These are phyloP conservation scores for Agrocybe chaxingu DNA, from an alignment of 768 basidiomycete species.

Conservation along the genomic window DNA sequence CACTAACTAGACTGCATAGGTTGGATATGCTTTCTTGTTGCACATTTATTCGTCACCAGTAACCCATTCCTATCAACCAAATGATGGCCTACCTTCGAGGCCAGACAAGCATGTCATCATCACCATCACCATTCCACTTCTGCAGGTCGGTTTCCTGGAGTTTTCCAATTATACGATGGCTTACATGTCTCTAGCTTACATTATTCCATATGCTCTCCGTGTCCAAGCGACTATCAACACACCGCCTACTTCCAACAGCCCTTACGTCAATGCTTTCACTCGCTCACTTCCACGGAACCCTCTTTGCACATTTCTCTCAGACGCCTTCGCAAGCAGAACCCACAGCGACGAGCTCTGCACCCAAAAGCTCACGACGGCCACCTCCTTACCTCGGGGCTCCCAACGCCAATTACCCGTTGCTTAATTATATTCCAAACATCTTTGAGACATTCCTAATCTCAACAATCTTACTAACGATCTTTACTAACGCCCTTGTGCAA, in stretches of 20 bases:
- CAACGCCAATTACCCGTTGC: conserved; percentile 52
- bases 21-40: conserved; percentile 74
- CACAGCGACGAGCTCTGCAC: conserved; percentile 9
- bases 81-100: conserved; percentile 45
- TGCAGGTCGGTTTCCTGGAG: conserved; percentile 47
- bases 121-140: conserved; percentile 66
- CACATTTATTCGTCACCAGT: conserved; percentile 71
- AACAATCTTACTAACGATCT: conserved; percentile 55
- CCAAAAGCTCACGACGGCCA: neutral
- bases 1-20: conserved; percentile 33
- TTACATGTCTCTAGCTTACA: conserved; percentile 39
- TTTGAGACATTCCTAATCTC: conserved; percentile 63
- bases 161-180: neutral
- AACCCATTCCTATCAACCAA: conserved; percentile 46
- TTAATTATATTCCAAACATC: conserved; percentile 72
- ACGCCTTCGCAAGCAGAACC: conserved; percentile 13
- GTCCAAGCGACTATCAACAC: conserved; percentile 57
- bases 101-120: conserved; percentile 75
- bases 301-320: conserved; percentile 34
- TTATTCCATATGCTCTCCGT: conserved; percentile 67
- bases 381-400: conserved; percentile 1
- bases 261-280: conserved; percentile 58
- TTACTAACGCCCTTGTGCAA: conserved; percentile 64
- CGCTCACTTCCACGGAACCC: conserved; percentile 63
- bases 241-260: conserved; percentile 69